Evolutionary conservation across 768 basidiomycete genomes (phyloP).

Genomic region (Boletus reticuloceps): DNA sequence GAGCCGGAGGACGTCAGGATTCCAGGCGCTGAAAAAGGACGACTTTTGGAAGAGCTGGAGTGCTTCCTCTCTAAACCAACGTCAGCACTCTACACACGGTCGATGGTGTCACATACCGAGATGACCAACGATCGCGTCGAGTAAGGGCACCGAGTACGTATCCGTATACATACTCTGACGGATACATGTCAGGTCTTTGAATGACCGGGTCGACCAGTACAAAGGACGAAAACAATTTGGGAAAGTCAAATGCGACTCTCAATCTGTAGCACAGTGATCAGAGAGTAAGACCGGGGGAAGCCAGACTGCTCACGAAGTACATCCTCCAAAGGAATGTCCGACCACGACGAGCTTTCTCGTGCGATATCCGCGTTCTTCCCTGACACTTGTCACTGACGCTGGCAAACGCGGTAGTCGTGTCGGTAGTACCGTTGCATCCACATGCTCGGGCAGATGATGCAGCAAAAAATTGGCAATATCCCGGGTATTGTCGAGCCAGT

Average conservation of each 20-base stretch:
- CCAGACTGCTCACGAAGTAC: constrained; percentile 55
- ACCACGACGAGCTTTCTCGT: constrained; percentile 60
- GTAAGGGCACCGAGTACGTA: constrained; percentile 45
- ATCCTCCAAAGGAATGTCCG: constrained; percentile 87
- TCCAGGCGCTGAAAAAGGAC: constrained; percentile 73
- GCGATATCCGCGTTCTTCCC: constrained; percentile 47
- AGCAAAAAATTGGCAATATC: constrained; percentile 77
- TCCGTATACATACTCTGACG: neutral
- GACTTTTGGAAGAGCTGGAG: constrained; percentile 42
- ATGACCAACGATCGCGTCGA: constrained; percentile 63
- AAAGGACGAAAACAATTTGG: constrained; percentile 67
- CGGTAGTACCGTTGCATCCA: constrained; percentile 40
- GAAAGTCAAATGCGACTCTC: constrained; percentile 62
- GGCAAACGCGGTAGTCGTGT: constrained; percentile 53
- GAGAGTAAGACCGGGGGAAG: no score
- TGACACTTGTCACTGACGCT: constrained; percentile 36
- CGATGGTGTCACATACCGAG: constrained; percentile 39
- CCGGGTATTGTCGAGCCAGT: constrained; percentile 75
- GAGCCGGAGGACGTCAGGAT: constrained; percentile 53
- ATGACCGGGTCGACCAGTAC: constrained; percentile 82
- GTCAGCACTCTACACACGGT: neutral
- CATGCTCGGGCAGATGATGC: constrained; percentile 56
- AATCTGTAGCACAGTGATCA: constrained; percentile 37
- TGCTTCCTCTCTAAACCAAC: constrained; percentile 55
- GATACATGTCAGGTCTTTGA: constrained; percentile 12